Evolutionary conservation across 768 basidiomycete species (phyloP).

Genomic region (Auricularia sp.): DNA sequence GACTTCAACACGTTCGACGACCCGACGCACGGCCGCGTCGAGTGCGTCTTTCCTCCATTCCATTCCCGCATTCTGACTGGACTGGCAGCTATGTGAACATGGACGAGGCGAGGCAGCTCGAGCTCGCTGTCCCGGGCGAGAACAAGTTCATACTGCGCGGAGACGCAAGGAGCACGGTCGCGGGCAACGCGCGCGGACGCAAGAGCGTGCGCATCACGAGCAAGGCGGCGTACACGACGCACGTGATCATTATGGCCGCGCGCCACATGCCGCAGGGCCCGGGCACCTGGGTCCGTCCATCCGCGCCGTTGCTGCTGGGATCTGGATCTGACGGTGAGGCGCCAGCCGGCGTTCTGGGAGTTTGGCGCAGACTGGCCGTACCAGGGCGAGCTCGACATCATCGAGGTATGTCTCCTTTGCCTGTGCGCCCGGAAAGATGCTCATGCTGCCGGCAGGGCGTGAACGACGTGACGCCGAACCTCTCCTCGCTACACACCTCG

Average conservation of each 20-base stretch:
- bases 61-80: neutral
- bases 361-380: constrained; percentile 29
- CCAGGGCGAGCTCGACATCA: constrained; percentile 30
- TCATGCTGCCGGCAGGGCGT: constrained; percentile 29
- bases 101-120: constrained; percentile 37
- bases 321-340: constrained; percentile 9
- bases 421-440: neutral
- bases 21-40: constrained; percentile 50
- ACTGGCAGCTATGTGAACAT: constrained; percentile 12
- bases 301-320: neutral
- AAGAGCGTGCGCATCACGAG: constrained; percentile 47
- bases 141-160: constrained; percentile 46
- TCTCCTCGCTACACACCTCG: constrained; percentile 44
- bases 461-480: constrained; percentile 42
- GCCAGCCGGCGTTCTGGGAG: constrained; percentile 38
- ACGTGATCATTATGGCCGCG: constrained; percentile 44
- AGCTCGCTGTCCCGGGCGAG: constrained; percentile 46
- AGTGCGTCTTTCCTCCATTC: constrained; percentile 5
- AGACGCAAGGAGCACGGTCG: constrained; percentile 38
- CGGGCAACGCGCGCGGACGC: constrained; percentile 40
- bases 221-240: constrained; percentile 40
- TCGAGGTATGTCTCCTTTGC: constrained; percentile 25
- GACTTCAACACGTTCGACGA: constrained; percentile 40
- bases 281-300: constrained; percentile 22
- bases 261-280: constrained; percentile 56